Base-by-base conservation (phyloP, 2,329 filamentous ascomycete genomes). In the Aspergillus japonicus region DNA sequence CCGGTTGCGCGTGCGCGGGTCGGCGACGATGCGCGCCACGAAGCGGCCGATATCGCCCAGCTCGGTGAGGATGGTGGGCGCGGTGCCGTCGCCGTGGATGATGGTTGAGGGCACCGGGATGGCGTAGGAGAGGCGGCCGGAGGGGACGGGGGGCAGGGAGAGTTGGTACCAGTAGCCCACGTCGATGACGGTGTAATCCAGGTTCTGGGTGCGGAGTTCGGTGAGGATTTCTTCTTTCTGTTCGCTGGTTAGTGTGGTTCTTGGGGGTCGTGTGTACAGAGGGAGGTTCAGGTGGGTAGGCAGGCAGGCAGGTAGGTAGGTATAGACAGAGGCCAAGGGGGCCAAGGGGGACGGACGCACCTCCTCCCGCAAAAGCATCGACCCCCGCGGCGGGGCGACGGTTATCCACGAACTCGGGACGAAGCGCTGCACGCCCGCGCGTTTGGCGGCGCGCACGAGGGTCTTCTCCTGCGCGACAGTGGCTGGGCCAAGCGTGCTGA, bases 121-220 rank as follows among this genome's bases (percentile, higher is more conserved):
- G 2, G 39, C 49, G 23, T 56, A 53, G 29, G 56, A 47, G 7
- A 49, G 5, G 7, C 47, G 19, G 12, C 58, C 58, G 2, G 73
- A 77, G 6, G 78, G 76, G 0, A 82, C 49, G 0, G 50, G 58
- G 2, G 77, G 77, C 11, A 77, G 67, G 1, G 69, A 67, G 21
- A 79, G 58, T 60, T 84, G 81, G 60, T 82, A 78, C 83, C 83
- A 85, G 67, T 70, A 82, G 4, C 83, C 83, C 1, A 83, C 76
- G 54, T 85, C 83, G 47, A 85, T 79, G 63, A 82, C 68, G 0
- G 83, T 85, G 68, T 80, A 85, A 0, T 80, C 78, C 0, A 85
- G 70, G 12, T 72, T 64, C 0, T 79, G 59, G n/a, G 69, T 64
- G 61, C 78, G 76, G 54, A 84, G 71, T 33, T 80, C 72, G 39